Percentiles rank a stretch among this genome's conserved stretches.
Conservation (phyloP, 2,329 filamentous ascomycete species). For the Aspergillus sp. region DNA sequence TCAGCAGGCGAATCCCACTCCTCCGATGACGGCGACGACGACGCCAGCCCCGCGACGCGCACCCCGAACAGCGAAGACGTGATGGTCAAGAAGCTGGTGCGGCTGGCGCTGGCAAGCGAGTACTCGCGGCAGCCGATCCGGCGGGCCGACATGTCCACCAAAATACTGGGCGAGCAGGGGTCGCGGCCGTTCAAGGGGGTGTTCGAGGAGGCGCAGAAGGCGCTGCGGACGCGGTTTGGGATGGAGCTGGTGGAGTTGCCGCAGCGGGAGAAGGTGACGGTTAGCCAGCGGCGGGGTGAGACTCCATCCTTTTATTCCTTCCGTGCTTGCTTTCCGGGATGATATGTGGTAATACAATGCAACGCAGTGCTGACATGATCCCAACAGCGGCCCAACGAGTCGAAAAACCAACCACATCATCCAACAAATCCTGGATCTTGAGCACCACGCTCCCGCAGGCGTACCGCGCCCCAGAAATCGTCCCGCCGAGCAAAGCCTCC, state of each 20-base stretch:
- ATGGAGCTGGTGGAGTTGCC: conserved; percentile 87
- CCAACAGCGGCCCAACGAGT: conserved; percentile 44
- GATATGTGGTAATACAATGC: background rate
- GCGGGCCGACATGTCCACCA: conserved; percentile 48
- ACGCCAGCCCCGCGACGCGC: conserved; percentile 10
- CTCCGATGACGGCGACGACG: conserved; percentile 8
- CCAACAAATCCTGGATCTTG: conserved; percentile 67
- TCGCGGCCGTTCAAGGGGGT: conserved; percentile 64
- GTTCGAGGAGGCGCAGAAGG: conserved; percentile 65
- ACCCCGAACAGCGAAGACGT: conserved; percentile 23
- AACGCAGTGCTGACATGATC: too few relatives aligned
- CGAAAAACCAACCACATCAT: conserved; percentile 34
- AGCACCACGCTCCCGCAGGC: conserved; percentile 59
- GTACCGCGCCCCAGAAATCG: conserved; percentile 58
- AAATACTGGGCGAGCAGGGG: conserved; percentile 61
- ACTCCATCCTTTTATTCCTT: conserved; percentile 4
- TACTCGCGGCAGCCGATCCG: conserved; percentile 50
- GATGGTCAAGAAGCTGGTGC: conserved; percentile 53
- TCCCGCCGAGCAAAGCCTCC: conserved; percentile 58
- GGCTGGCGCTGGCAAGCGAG: conserved; percentile 52
- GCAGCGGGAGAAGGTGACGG: conserved; percentile 65
- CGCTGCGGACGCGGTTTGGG: conserved; percentile 67
- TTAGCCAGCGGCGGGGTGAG: conserved; percentile 68
- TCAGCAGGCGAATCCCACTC: conserved; percentile 3
- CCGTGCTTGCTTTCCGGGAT: conserved; percentile 1